Evolutionary conservation across 2,329 filamentous ascomycete species (phyloP), one percentile per base, ranked within the genome.

Genomic region (Phoma sp.): DNA sequence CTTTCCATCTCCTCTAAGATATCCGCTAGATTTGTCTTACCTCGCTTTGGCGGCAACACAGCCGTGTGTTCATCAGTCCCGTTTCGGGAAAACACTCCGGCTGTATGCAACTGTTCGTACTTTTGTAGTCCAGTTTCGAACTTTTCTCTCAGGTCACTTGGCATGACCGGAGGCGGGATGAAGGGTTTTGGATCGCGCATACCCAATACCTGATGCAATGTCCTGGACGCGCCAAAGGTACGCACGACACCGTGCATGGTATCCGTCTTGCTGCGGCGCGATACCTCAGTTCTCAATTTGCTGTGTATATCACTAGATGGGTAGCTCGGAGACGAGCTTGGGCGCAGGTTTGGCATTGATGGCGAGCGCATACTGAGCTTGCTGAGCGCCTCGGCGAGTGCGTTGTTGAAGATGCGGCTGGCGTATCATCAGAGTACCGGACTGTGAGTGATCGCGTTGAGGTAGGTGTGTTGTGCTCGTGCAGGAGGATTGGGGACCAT

Each of bases 171-270:
- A 4, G 51, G 51, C 6, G 29, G 6, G 6, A 29, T n/a, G 7
- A 57, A 67, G 7, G 59, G 60, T 14, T 58, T 38, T 2, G 62
- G 37, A 6, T 49, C 34, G 15, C 48, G 25, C 11, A 49, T n/a
- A 9, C 59, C 62, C 5, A 67, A 18, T 2, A 57, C 33, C 9
- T 60, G 56, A 18, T 64, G 57, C 14, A 67, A n/a, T 11, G 26
- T 39, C 37, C 43, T 53, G 0, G 56, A 55, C 9, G 53, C 49
- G 6, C 32, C 40, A 18, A 57, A 46, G 6, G 54, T 21, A n/a
- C 49, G 45, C 5, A 39, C n/a, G 21, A 56, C 20, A 23, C 36
- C 47, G 2, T 26, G 43, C 3, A 43, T 21, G 4, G 47, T 23
- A 5, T 39, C 48, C 5, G 43, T 51, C 21, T 26, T 43, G 50